Evolutionary conservation across 192 early-diverging fungal species (phyloP).

Genomic region (Paraglomus brasilianum): DNA sequence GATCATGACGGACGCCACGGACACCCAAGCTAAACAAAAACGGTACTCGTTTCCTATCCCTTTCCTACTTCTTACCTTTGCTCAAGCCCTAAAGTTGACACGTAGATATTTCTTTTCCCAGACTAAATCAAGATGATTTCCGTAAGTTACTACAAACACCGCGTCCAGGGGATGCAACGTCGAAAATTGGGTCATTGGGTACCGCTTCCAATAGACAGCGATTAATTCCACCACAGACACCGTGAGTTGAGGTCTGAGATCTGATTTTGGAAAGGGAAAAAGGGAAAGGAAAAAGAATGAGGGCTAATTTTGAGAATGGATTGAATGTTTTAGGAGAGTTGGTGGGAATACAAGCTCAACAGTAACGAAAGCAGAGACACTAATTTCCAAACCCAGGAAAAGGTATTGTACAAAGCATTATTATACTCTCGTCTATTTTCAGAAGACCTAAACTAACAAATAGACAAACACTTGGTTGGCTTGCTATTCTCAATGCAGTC

Average conservation of each 20-base stretch:
- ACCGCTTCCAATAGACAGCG: constrained; percentile 31
- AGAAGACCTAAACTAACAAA: constrained; percentile 19
- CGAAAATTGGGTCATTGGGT: constrained; percentile 32
- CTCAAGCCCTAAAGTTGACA: background rate
- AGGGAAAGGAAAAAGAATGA: constrained; percentile 33
- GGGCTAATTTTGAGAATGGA: constrained; percentile 47
- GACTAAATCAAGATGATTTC: constrained; percentile 78
- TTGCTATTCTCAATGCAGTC: constrained; percentile 12
- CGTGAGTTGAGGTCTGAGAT: constrained; percentile 32
- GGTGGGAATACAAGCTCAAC: background rate
- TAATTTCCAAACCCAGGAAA: constrained; percentile 20
- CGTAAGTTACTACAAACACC: constrained; percentile 74
- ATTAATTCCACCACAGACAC: constrained; percentile 29
- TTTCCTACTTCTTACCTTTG: background rate
- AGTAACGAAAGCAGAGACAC: constrained; percentile 7
- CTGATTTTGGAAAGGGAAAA: constrained; percentile 17
- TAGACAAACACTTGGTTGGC: constrained; percentile 28
- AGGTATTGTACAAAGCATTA: constrained; percentile 12
- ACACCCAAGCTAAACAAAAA: background rate
- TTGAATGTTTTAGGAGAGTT: constrained; percentile 15
- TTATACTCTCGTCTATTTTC: constrained; percentile 32
- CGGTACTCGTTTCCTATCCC: background rate
- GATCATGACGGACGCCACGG: no score
- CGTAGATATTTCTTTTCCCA: constrained; percentile 18
- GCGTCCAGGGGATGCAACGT: constrained; percentile 41